These are phyloP conservation scores for Candida sonorensis DNA, from an alignment of 805 yeast species.

Conservation along the genomic window DNA sequence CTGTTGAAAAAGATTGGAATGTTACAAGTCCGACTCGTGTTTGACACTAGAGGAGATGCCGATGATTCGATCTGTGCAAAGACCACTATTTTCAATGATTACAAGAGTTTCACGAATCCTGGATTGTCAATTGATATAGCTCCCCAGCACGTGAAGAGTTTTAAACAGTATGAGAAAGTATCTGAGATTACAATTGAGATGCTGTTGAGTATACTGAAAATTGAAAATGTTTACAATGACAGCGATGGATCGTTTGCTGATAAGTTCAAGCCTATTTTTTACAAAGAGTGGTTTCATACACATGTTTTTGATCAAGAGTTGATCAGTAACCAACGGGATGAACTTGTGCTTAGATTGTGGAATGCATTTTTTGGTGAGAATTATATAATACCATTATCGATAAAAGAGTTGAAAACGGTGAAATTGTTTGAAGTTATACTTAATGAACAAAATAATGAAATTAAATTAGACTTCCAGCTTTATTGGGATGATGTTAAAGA, in stretches of 20 bases:
- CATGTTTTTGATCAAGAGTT: slow-evolving; percentile 7
- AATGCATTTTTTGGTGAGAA: slow-evolving; percentile 6
- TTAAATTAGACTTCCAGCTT: slow-evolving; percentile 8
- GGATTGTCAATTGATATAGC: slow-evolving; percentile 22
- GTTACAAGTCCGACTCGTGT: slow-evolving; percentile 5
- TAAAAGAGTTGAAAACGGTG: slow-evolving; percentile 7
- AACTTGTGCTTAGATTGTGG: slow-evolving; percentile 13
- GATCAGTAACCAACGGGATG: slow-evolving; percentile 2
- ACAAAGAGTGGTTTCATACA: slow-evolving; percentile 23
- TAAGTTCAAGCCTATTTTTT: slow-evolving; percentile 11
- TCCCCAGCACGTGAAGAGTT: slow-evolving; percentile 21
- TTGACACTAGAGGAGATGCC: not conserved
- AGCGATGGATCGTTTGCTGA: too few species aligned
- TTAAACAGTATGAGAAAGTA: slow-evolving; percentile 14
- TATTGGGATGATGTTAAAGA: slow-evolving; percentile 13
- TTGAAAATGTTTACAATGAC: not conserved
- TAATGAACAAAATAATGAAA: too few species aligned
- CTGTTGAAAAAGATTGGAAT: slow-evolving; percentile 7
- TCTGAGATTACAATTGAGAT: slow-evolving; percentile 10
- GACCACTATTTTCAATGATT: slow-evolving; percentile 16
- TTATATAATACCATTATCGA: slow-evolving; percentile 1
- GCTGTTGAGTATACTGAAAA: slow-evolving; percentile 5
- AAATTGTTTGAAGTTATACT: slow-evolving; percentile 16
- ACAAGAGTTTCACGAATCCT: slow-evolving; percentile 5
- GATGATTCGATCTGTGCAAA: not conserved